Percentiles rank a stretch among this genome's conserved stretches.
Evolutionary conservation across 495 filamentous ascomycete species (phyloP).

Genomic region (Trichoderma orchidacearum): DNA sequence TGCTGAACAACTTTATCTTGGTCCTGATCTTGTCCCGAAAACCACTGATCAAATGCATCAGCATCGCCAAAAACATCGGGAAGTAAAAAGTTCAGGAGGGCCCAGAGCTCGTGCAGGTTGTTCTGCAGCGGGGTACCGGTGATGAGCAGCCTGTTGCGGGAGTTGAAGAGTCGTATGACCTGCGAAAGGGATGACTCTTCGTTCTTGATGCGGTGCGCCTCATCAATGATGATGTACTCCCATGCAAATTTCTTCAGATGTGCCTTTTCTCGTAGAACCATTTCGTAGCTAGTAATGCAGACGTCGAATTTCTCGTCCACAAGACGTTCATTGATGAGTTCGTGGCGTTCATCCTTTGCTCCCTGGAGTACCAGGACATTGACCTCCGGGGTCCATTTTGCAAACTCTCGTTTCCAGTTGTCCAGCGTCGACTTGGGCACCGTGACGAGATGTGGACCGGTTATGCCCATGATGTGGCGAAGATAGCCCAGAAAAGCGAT

Average conservation of each 20-base stretch:
- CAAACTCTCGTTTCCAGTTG: constrained; percentile 96
- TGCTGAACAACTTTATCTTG: constrained; percentile 97
- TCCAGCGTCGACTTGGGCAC: constrained; percentile 97
- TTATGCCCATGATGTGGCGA: constrained; percentile 73
- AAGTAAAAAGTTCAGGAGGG: constrained; percentile 87
- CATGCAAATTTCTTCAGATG: constrained; percentile 96
- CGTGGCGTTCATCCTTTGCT: constrained; percentile 81
- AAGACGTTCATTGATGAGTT: constrained; percentile 80
- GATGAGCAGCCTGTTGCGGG: constrained; percentile 86
- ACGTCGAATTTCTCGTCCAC: constrained; percentile 58
- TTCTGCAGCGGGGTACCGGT: constrained; percentile 97
- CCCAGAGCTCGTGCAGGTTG: constrained; percentile 99
- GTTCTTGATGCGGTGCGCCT: constrained; percentile 98
- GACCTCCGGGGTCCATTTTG: constrained; percentile 88
- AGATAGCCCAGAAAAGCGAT: constrained; percentile 86
- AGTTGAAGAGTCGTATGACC: constrained; percentile 94
- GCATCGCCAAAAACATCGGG: constrained; percentile 97
- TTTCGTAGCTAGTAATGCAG: constrained; percentile 27
- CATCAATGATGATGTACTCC: constrained; percentile 99
- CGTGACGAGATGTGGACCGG: constrained; percentile 82
- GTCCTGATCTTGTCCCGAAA: constrained; percentile 73
- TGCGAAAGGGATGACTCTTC: constrained; percentile 95
- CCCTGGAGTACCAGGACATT: constrained; percentile 91
- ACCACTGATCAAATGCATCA: constrained; percentile 98
- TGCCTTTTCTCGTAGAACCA: constrained; percentile 77